Percentiles rank a stretch among this genome's conserved stretches.
Conservation (phyloP, 495 filamentous ascomycete species). For the Copromyces sp. region DNA sequence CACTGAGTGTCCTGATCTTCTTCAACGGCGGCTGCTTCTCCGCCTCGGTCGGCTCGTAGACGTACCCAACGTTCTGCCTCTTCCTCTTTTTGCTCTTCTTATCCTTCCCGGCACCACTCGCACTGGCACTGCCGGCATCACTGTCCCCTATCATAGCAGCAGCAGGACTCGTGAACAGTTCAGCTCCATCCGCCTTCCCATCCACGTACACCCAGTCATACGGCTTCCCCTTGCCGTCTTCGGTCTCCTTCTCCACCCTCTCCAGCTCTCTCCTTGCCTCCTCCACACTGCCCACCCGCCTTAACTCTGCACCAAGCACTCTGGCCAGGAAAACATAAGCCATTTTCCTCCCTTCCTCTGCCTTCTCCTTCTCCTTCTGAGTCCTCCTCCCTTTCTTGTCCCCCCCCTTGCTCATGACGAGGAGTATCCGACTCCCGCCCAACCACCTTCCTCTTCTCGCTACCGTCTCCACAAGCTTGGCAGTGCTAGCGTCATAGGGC, state of each 20-base stretch:
- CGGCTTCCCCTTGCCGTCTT: conserved; percentile 21
- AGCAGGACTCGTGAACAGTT: conserved; percentile 15
- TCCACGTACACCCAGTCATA: conserved; percentile 84
- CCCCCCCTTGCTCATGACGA: conserved; percentile 46
- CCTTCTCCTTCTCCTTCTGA: conserved; percentile 29
- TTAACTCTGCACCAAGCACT: conserved; percentile 63
- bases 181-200: conserved; percentile 22
- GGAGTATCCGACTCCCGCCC: conserved; percentile 54
- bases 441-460: conserved; percentile 50
- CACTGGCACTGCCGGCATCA: neutral
- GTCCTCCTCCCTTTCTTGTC: neutral
- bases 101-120: neutral
- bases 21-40: conserved; percentile 27
- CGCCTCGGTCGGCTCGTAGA: conserved; percentile 10
- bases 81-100: conserved; percentile 31
- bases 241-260: conserved; percentile 28
- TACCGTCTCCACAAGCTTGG: conserved; percentile 48
- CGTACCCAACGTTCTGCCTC: conserved; percentile 23
- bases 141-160: neutral
- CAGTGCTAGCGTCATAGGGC: conserved; percentile 46
- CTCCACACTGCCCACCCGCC: conserved; percentile 51
- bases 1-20: conserved; percentile 53
- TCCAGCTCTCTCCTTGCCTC: conserved; percentile 50
- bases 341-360: conserved; percentile 46
- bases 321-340: conserved; percentile 61